Evolutionary conservation across 2,329 filamentous ascomycete species (phyloP).

Genomic region (Pyricularia sp.): DNA sequence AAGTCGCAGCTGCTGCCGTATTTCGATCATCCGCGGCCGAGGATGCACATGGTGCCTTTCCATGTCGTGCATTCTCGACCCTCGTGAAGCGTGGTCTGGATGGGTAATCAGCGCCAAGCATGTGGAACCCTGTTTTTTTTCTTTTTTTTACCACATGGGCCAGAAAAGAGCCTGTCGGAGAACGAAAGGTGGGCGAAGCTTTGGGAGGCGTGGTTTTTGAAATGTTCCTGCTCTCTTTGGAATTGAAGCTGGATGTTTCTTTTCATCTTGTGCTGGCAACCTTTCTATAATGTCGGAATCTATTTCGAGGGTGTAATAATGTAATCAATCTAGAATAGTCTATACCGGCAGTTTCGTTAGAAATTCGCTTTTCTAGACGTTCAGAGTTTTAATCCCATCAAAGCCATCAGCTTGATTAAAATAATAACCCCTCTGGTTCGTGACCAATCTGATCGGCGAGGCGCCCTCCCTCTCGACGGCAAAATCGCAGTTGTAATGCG

Average conservation of each 20-base stretch:
- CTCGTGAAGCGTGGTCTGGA: not conserved
- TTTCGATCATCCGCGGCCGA: not conserved
- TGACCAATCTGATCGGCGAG: constrained; percentile 16
- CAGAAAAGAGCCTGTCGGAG: too few species aligned
- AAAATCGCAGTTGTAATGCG: constrained; percentile 35
- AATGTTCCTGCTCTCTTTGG: not conserved
- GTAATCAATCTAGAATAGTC: too few species aligned
- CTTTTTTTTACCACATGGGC: too few species aligned
- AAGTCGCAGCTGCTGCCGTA: not conserved
- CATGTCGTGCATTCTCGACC: not conserved
- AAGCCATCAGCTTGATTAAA: constrained; percentile 26
- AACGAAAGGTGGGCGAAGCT: too few species aligned
- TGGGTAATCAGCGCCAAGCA: too few species aligned
- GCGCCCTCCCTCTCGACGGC: constrained; percentile 10
- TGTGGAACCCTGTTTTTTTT: too few species aligned
- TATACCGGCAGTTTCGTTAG: too few species aligned
- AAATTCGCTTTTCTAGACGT: too few species aligned
- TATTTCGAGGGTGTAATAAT: too few species aligned
- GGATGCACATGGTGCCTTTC: not conserved
- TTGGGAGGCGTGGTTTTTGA: too few species aligned
- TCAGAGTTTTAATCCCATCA: constrained; percentile 17
- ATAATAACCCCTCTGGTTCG: constrained; percentile 17
- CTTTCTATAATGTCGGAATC: too few species aligned
- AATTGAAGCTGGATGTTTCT: too few species aligned
- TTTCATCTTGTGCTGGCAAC: not conserved